Conservation (phyloP, 2,329 filamentous ascomycete genomes). For the Colletotrichum sansevieriae region DNA sequence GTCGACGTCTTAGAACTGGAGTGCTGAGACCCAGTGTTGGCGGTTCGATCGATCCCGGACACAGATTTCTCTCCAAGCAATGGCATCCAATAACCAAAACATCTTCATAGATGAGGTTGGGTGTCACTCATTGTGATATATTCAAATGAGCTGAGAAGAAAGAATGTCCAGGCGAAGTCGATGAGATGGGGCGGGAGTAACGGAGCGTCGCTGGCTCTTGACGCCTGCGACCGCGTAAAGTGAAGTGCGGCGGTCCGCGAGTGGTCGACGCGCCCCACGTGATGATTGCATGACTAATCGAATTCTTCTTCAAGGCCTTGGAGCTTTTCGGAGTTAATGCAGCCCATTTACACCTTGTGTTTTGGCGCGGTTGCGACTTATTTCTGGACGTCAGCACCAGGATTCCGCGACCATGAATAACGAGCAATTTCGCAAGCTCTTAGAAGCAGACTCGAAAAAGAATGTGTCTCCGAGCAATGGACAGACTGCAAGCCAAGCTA, state of each 20-base stretch:
- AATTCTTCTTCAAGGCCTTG: neutral
- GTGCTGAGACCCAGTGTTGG: neutral
- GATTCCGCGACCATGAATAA: slow-evolving; percentile 80
- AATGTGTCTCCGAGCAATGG: slow-evolving; percentile 59
- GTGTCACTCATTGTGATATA: neutral
- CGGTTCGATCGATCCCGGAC: neutral
- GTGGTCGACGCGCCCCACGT: slow-evolving; percentile 55
- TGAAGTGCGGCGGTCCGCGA: slow-evolving; percentile 47
- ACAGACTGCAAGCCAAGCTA: slow-evolving; percentile 53
- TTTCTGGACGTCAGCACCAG: neutral
- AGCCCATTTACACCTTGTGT: neutral
- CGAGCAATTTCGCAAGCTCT: slow-evolving; percentile 88
- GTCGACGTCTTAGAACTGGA: slow-evolving; percentile 34
- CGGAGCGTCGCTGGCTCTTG: slow-evolving; percentile 5
- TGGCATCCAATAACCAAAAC: neutral
- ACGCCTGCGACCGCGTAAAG: slow-evolving; percentile 52
- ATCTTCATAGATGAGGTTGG: neutral
- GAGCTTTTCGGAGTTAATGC: slow-evolving; percentile 6
- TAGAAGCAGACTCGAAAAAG: slow-evolving; percentile 66
- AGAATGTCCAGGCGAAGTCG: neutral
- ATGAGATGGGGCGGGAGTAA: slow-evolving; percentile 9
- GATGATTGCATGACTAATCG: slow-evolving; percentile 29
- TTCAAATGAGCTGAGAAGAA: neutral
- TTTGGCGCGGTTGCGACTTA: neutral
- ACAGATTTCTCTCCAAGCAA: neutral